Evolutionary conservation across 23 red algal species (phyloP).

Genomic region (Pyropia yezoensis): DNA sequence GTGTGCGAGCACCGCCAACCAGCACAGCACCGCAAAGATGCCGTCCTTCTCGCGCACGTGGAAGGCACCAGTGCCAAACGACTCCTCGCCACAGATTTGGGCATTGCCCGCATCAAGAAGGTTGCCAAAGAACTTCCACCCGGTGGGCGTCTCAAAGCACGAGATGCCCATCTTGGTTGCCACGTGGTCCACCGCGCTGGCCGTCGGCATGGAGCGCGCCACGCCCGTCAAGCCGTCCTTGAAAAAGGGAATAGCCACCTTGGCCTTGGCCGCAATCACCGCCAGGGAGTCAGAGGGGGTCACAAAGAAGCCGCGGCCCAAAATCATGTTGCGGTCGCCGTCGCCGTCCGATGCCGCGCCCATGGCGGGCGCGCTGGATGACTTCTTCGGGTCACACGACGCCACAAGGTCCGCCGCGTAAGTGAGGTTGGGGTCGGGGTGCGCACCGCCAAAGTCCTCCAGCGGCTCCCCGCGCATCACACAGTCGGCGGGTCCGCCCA

Average conservation of each 20-base stretch:
- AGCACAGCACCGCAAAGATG: constrained; percentile 72
- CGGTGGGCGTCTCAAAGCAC: constrained; percentile 69
- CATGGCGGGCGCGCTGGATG: constrained; percentile 32
- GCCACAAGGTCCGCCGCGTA: constrained; percentile 51
- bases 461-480: constrained; percentile 32
- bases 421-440: constrained; percentile 78
- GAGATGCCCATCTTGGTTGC: constrained; percentile 36
- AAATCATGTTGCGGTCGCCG: constrained; percentile 96
- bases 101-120: constrained; percentile 80
- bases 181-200: constrained; percentile 70
- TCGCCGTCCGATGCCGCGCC: constrained; percentile 92
- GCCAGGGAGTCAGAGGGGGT: constrained; percentile 88
- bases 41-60: constrained; percentile 97
- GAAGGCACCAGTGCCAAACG: constrained; percentile 63
- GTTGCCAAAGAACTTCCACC: constrained; percentile 97
- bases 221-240: constrained; percentile 55
- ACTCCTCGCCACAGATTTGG: constrained; percentile 87
- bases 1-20: constrained; percentile 72
- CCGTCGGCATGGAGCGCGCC: constrained; percentile 80
- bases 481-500: constrained; percentile 18
- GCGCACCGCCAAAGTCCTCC: constrained; percentile 68
- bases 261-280: constrained; percentile 77
- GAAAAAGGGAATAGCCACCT: constrained; percentile 54
- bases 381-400: constrained; percentile 8
- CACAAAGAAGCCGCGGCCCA: constrained; percentile 72